These are phyloP conservation scores for Neurospora tetrasperma DNA, from an alignment of 495 filamentous ascomycete genomes.

Conservation along the genomic window DNA sequence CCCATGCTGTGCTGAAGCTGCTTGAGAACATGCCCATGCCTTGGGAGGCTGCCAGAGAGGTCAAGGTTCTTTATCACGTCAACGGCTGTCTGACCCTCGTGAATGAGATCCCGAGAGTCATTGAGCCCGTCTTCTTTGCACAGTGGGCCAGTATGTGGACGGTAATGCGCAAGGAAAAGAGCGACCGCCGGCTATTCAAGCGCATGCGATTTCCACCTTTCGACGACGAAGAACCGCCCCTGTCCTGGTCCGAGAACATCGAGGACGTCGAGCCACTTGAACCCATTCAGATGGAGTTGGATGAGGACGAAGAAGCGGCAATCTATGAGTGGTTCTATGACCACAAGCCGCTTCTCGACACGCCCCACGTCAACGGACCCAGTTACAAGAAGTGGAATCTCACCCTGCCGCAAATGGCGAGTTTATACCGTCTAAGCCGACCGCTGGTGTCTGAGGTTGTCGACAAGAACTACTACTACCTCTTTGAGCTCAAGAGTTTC, in stretches of 20 bases:
- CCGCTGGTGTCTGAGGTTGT: conserved; percentile 86
- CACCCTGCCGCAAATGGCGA: conserved; percentile 90
- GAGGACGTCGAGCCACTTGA: conserved; percentile 97
- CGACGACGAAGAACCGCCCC: conserved; percentile 94
- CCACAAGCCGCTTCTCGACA: conserved; percentile 82
- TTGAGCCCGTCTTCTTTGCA: conserved; percentile 96
- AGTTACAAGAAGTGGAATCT: conserved; percentile 98
- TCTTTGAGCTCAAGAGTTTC: conserved; percentile 94
- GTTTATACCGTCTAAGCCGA: conserved; percentile 81
- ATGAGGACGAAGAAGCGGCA: conserved; percentile 85
- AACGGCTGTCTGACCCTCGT: conserved; percentile 96
- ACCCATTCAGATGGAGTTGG: conserved; percentile 98
- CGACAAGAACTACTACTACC: conserved; percentile 95
- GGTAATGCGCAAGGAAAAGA: conserved; percentile 95
- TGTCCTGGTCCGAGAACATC: conserved; percentile 98
- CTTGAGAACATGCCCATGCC: conserved; percentile 99
- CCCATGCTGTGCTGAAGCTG: conserved; percentile 97
- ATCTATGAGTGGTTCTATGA: conserved; percentile 98
- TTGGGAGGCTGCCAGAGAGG: conserved; percentile 91
- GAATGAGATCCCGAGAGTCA: conserved; percentile 93
- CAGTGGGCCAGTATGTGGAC: conserved; percentile 99
- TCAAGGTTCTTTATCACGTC: conserved; percentile 97
- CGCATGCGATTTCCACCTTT: conserved; percentile 98
- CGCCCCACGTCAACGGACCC: conserved; percentile 88
- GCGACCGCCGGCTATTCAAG: conserved; percentile 93